These are phyloP conservation scores for Crithidia brevicula DNA, from an alignment of 208 protist genomes.

Conservation along the genomic window DNA sequence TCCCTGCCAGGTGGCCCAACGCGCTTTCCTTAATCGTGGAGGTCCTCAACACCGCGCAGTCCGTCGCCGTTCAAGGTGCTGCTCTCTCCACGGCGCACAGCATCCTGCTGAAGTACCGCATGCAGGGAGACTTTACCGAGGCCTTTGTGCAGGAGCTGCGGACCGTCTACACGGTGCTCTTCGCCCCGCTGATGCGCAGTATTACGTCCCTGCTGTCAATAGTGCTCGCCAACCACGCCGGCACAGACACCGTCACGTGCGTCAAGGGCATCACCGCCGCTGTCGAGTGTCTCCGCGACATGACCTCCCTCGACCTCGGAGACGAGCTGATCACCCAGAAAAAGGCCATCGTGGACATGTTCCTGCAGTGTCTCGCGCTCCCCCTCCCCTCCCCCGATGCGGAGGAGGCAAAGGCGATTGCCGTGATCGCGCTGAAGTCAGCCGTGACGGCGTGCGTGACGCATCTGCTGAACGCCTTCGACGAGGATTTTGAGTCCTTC, in stretches of 20 bases:
- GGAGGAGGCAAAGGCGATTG: not conserved
- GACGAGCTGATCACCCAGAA: conserved; percentile 94
- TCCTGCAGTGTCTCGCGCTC: conserved; percentile 62
- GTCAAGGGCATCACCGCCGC: conserved; percentile 49
- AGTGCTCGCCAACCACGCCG: conserved; percentile 17
- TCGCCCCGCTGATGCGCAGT: conserved; percentile 31
- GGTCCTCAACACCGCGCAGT: conserved; percentile 30
- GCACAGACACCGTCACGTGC: conserved; percentile 35
- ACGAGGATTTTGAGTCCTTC: conserved; percentile 93
- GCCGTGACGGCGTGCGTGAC: conserved; percentile 87
- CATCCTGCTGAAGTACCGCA: conserved; percentile 92
- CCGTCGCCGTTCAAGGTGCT: conserved; percentile 45
- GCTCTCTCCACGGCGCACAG: conserved; percentile 88
- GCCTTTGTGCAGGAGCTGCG: conserved; percentile 63
- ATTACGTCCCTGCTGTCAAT: conserved; percentile 31
- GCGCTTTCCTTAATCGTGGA: conserved; percentile 78
- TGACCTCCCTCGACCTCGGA: conserved; percentile 93
- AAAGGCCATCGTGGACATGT: conserved; percentile 62
- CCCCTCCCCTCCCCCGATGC: conserved; percentile 32
- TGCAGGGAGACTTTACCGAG: conserved; percentile 60
- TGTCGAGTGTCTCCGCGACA: conserved; percentile 82
- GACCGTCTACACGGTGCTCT: conserved; percentile 64
- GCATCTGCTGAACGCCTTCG: conserved; percentile 92
- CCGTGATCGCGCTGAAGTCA: conserved; percentile 86
- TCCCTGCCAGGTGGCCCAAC: conserved; percentile 88